Percentiles rank a stretch among this genome's conserved stretches.
These are phyloP conservation scores for Crithidia expoeki DNA, from an alignment of 208 protist species.

Conservation along the genomic window DNA sequence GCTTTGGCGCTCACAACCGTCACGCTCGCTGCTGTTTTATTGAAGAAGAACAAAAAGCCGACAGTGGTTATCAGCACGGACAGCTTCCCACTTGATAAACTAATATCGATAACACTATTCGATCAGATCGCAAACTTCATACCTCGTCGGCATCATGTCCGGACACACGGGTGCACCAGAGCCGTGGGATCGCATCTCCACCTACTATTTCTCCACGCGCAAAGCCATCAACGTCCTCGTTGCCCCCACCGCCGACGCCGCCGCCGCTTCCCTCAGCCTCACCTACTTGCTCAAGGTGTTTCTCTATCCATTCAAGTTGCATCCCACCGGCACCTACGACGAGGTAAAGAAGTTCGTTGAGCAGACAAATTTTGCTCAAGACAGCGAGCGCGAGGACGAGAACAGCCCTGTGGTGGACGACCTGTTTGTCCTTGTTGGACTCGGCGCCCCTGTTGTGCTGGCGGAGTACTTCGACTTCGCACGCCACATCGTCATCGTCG, in stretches of 20 bases:
- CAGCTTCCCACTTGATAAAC: neutral
- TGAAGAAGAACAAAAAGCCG: no score
- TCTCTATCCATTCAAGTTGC: slow-evolving; percentile 78
- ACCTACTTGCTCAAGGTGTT: slow-evolving; percentile 72
- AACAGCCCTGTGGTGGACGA: slow-evolving; percentile 41
- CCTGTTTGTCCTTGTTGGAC: slow-evolving; percentile 81
- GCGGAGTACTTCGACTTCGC: slow-evolving; percentile 65
- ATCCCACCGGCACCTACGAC: slow-evolving; percentile 71
- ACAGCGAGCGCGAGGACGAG: slow-evolving; percentile 42
- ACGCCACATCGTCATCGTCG: slow-evolving; percentile 76
- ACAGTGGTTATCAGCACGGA: no score
- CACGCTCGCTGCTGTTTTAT: no score
- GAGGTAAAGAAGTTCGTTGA: slow-evolving; percentile 58
- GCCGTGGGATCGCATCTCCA: slow-evolving; percentile 68
- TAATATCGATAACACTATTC: no score
- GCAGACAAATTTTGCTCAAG: slow-evolving; percentile 64
- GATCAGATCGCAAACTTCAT: neutral
- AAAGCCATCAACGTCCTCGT: slow-evolving; percentile 77
- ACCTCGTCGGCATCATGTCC: neutral
- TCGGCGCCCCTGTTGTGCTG: slow-evolving; percentile 65
- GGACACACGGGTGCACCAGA: slow-evolving; percentile 32
- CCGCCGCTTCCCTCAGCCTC: slow-evolving; percentile 72
- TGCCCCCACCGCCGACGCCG: slow-evolving; percentile 75
- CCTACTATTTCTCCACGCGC: slow-evolving; percentile 66
- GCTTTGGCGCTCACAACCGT: no score